Base-by-base conservation (phyloP, 106 monocot genomes). In the Hemerocallis citrina region DNA sequence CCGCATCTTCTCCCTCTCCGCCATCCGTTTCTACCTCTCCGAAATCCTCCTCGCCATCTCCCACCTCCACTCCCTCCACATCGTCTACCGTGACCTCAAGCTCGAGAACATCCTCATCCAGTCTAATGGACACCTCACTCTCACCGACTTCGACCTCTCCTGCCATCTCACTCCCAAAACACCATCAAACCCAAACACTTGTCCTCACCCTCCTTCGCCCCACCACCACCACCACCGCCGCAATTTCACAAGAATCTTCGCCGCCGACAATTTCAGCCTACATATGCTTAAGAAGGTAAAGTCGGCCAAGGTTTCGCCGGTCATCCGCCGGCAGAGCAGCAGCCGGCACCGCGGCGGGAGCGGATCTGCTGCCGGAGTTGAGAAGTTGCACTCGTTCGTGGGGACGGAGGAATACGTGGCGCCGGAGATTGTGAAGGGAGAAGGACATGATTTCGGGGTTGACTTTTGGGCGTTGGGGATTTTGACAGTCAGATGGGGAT, bases 391-490 rank as follows among this genome's bases (percentile, higher is more conserved):
- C 58, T 95, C 94, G 2, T 95, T 95, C 63, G 94, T 95, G 15
- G 94, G 94, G 13, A 95, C 94, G 31, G 89, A 86, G 75, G 94
- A 95, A 72, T 95, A 95, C 81, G 89, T 95, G 21, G 52, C 94
- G 44, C 94, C 94, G 25, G 94, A 95, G 78, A 81, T 95, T 29
- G 71, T 95, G 1, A 72, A 70, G 4, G 94, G 86, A 5, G 89
- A 95, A 13, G 89, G 89, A 0, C 89, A 95, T 62, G 86, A 83
- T 17, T 89, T 83, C 59, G 73, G 86, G 43, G 89, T 95, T 17
- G 94, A 95, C 62, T 95, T 89, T 83, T 95, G 94, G 94, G 89
- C 86, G 17, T 75, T 95, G 20, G 94, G 89, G 9, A 56, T 95
- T 15, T 52, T 95, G 22, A 65, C 76, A 10, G 89, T 86, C 70